Conservation (phyloP, 2,329 filamentous ascomycete species). For the Apiospora marii region DNA sequence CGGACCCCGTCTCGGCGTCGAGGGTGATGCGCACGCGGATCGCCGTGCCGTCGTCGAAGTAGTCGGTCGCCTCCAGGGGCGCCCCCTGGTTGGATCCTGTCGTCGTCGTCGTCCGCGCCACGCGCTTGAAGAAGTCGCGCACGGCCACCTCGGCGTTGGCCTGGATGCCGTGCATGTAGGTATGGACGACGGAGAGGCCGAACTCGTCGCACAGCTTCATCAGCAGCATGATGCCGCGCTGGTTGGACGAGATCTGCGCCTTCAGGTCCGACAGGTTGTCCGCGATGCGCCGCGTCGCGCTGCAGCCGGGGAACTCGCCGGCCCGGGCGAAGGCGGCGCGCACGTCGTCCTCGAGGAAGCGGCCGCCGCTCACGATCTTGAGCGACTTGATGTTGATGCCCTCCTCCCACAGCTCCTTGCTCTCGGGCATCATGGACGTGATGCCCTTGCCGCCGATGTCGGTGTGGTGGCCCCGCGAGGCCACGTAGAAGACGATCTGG, state of each 20-base stretch:
- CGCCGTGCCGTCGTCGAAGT: constrained; percentile 69
- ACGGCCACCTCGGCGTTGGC: constrained; percentile 48
- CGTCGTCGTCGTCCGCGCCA: constrained; percentile 39
- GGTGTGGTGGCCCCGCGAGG: constrained; percentile 31
- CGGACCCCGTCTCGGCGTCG: constrained; percentile 72
- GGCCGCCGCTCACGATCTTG: constrained; percentile 46
- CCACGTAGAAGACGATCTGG: constrained; percentile 32
- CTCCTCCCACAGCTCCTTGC: constrained; percentile 51
- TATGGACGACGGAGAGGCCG: constrained; percentile 41
- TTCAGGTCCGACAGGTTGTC: constrained; percentile 54
- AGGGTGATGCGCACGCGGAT: constrained; percentile 51
- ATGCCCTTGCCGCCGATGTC: constrained; percentile 55
- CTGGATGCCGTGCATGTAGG: constrained; percentile 50
- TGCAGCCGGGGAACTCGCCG: constrained; percentile 45
- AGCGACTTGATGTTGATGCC: constrained; percentile 48
- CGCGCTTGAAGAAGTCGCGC: constrained; percentile 38
- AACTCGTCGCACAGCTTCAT: constrained; percentile 43
- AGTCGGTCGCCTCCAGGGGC: constrained; percentile 70
- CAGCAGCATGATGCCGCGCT: constrained; percentile 45
- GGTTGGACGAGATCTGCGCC: constrained; percentile 51
- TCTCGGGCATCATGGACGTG: constrained; percentile 52
- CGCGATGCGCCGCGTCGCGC: constrained; percentile 43
- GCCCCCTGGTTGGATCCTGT: too few relatives aligned
- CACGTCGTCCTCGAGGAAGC: constrained; percentile 45
- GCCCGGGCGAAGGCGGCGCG: constrained; percentile 41